Evolutionary conservation across 2,329 filamentous ascomycete genomes (phyloP).

Genomic region (Neofusicoccum laricinum): DNA sequence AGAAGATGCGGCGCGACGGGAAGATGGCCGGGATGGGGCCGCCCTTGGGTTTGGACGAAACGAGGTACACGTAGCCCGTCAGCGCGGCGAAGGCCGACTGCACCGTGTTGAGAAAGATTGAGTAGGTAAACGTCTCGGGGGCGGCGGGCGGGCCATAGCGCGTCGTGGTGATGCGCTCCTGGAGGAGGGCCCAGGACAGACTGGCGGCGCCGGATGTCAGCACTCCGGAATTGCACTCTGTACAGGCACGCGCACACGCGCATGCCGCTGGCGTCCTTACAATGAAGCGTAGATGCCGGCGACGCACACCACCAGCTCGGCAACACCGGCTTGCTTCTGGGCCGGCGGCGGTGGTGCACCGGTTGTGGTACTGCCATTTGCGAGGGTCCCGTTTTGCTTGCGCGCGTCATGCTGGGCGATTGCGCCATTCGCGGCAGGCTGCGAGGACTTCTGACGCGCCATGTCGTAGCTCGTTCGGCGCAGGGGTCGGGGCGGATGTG

Average conservation of each 20-base stretch:
- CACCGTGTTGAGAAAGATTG: conserved; percentile 93
- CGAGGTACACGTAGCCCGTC: conserved; percentile 78
- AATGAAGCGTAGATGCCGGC: conserved; percentile 95
- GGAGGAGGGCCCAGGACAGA: conserved; percentile 91
- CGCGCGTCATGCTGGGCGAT: conserved; percentile 22
- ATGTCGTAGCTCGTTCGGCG: conserved; percentile 20
- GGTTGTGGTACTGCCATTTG: conserved; percentile 31
- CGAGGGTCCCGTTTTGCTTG: conserved; percentile 22
- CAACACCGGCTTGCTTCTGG: conserved; percentile 53
- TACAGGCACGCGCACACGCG: not conserved
- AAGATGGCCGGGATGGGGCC: conserved; percentile 61
- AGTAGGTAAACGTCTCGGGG: conserved; percentile 80
- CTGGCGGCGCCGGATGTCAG: conserved; percentile 36
- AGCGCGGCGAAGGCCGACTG: conserved; percentile 86
- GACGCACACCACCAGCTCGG: conserved; percentile 83
- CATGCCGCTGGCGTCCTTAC: conserved; percentile 47
- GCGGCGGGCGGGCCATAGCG: conserved; percentile 64
- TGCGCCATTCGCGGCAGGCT: conserved; percentile 25
- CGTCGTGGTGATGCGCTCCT: conserved; percentile 96
- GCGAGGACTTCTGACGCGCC: conserved; percentile 28
- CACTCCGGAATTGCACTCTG: not conserved
- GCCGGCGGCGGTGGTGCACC: conserved; percentile 29
- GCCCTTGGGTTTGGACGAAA: conserved; percentile 56
- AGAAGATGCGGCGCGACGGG: conserved; percentile 70
- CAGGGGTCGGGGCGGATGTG: not conserved